These are phyloP conservation scores for Sugiyamaella boreocaroliniensis DNA, from an alignment of 805 yeast species.

Conservation along the genomic window DNA sequence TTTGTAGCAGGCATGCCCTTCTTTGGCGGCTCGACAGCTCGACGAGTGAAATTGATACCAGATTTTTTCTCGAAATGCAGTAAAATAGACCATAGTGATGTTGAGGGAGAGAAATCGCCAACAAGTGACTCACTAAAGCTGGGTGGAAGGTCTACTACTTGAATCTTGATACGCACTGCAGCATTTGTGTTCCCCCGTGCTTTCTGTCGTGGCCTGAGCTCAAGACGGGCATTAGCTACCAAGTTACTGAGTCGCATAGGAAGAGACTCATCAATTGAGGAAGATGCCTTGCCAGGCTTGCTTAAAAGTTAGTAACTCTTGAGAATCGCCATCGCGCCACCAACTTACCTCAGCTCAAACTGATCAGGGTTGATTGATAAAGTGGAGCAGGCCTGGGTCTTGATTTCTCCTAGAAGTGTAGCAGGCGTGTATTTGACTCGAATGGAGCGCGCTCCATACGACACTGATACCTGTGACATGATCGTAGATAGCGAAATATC, in stretches of 20 bases:
- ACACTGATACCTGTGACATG: constrained; percentile 10
- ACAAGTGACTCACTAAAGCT: constrained; percentile 13
- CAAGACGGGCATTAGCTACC: constrained; percentile 21
- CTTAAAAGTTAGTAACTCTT: background rate
- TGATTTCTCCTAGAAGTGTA: constrained; percentile 18
- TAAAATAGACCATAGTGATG: constrained; percentile 21
- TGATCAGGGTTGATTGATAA: constrained; percentile 11
- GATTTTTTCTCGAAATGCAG: constrained; percentile 19
- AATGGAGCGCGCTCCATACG: constrained; percentile 10
- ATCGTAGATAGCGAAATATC: too few relatives aligned
- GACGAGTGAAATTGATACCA: constrained; percentile 21
- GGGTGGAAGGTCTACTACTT: constrained; percentile 19
- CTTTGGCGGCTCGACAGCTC: constrained; percentile 6
- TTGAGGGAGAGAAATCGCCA: constrained; percentile 15
- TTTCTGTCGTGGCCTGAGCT: constrained; percentile 5
- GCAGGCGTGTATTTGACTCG: constrained; percentile 18
- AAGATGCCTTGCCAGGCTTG: constrained; percentile 7
- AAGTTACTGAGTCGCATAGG: constrained; percentile 18
- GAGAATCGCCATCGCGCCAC: too few relatives aligned
- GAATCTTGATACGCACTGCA: constrained; percentile 12
- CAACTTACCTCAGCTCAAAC: constrained; percentile 16
- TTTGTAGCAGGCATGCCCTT: background rate
- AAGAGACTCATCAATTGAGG: constrained; percentile 11
- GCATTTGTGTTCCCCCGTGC: background rate
- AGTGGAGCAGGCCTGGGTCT: constrained; percentile 15